Conservation (phyloP, 2,329 filamentous ascomycete species). For the Kalaharituber pfeilii region DNA sequence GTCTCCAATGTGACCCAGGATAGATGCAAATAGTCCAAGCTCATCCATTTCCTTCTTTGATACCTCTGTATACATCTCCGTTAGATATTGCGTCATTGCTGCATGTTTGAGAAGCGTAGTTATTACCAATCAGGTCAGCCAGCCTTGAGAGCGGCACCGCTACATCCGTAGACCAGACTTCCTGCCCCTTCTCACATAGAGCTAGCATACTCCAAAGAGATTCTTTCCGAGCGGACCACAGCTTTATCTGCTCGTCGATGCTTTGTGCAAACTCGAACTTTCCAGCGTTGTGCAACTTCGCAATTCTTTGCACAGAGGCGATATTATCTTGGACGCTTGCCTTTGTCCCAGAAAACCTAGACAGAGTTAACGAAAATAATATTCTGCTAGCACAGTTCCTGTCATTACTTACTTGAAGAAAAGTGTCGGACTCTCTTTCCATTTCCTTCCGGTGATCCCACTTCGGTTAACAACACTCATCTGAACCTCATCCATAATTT, state of each 20-base stretch:
- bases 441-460: constrained; percentile 46
- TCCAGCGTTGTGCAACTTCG: constrained; percentile 41
- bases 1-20: constrained; percentile 79
- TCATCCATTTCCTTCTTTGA: constrained; percentile 82
- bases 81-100: background rate
- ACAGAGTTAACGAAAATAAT: background rate
- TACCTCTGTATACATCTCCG: constrained; percentile 40
- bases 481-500: constrained; percentile 82
- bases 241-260: constrained; percentile 46
- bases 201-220: constrained; percentile 57
- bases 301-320: constrained; percentile 45
- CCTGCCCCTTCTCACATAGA: constrained; percentile 40
- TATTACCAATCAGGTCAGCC: constrained; percentile 47
- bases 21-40: constrained; percentile 68
- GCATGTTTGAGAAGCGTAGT: background rate
- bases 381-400: background rate
- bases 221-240: constrained; percentile 62
- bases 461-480: constrained; percentile 55
- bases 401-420: constrained; percentile 57
- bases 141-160: constrained; percentile 62
- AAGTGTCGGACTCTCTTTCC: constrained; percentile 57
- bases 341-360: constrained; percentile 37
- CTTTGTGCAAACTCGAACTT: constrained; percentile 51
- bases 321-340: constrained; percentile 64
- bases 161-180: constrained; percentile 73